Evolutionary conservation across 768 basidiomycete genomes (phyloP), one percentile per base, ranked within the genome.

Genomic region (Pleurotus citrinopileatus): DNA sequence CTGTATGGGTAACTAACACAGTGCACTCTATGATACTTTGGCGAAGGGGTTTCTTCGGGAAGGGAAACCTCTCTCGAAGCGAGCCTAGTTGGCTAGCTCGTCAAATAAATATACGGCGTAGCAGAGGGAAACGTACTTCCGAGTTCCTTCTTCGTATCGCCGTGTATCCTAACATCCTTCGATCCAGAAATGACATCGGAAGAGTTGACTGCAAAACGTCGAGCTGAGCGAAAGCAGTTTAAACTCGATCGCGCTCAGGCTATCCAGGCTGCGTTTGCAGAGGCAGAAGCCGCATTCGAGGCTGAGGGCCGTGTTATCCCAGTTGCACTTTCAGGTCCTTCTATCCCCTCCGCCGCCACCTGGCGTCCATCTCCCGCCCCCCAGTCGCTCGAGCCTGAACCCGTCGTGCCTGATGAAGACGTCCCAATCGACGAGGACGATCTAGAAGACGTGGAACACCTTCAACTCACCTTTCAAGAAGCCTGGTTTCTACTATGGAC

Each of bases 31-130:
- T 75, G 58, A 70, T 86, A 3, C 76, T 98, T 32, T 99, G 97
- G 91, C 75, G 82, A 42, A 73, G 89, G 56, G 97, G 97, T 0
- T 98, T 98, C 73, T 99, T 98, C 67, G 97, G 97, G 20, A 99
- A 99, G 68, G 97, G 97, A 1, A 89, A 90, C 65, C 74, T 99
- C 50, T 95, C 92, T 36, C 72, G 97, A 55, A 97, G 94, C 68
- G 97, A 99, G 67, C 95, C 96, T 6, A 92, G 84, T 53, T 99
- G 97, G 97, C 74, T 86, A 55, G 81, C 86, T 17, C 75, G 97
- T 42, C 86, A 91, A 61, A 75, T 88, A 55, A 92, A 91, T 64
- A 76, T 73, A 57, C 71, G 82, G 45, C 77, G 76, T 54, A 78
- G 77, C 19, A 78, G 76, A 32, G 76, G 78, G 61, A 81, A 82